Conservation (phyloP, 2,329 filamentous ascomycete genomes). For the Didymella sp. region DNA sequence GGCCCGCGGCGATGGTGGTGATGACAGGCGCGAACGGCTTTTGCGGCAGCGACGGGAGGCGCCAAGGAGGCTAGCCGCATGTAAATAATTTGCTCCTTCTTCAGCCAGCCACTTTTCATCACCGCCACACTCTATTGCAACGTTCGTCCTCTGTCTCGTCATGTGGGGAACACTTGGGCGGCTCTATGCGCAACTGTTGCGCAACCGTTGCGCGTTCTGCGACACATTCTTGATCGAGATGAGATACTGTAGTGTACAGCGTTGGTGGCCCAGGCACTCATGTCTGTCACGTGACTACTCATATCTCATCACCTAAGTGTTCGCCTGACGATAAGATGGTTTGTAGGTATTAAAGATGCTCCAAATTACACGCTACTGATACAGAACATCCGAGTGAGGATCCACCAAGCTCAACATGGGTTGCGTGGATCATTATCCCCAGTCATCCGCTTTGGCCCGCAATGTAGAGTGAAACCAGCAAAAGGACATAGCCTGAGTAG, state of each 20-base stretch:
- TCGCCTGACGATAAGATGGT: too few relatives aligned
- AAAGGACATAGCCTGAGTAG: too few relatives aligned
- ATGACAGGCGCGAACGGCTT: background rate
- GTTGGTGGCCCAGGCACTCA: background rate
- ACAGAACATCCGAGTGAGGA: too few relatives aligned
- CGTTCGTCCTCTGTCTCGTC: background rate
- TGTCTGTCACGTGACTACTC: background rate
- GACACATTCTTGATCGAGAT: background rate
- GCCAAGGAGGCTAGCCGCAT: conserved; percentile 1
- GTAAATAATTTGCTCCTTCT: background rate
- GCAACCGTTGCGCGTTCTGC: background rate
- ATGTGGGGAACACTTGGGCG: too few relatives aligned
- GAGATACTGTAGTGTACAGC: background rate
- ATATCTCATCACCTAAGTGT: too few relatives aligned
- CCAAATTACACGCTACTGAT: too few relatives aligned
- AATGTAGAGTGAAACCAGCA: too few relatives aligned
- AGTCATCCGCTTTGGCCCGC: too few relatives aligned
- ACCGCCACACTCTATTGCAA: background rate
- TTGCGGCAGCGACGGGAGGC: background rate
- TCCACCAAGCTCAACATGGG: too few relatives aligned
- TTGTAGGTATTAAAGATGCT: too few relatives aligned
- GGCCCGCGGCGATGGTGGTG: background rate
- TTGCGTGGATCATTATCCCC: too few relatives aligned
- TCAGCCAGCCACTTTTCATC: background rate
- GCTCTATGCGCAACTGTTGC: background rate